These are phyloP conservation scores for Huntiella decipiens DNA, from an alignment of 2,329 filamentous ascomycete species.

Conservation along the genomic window DNA sequence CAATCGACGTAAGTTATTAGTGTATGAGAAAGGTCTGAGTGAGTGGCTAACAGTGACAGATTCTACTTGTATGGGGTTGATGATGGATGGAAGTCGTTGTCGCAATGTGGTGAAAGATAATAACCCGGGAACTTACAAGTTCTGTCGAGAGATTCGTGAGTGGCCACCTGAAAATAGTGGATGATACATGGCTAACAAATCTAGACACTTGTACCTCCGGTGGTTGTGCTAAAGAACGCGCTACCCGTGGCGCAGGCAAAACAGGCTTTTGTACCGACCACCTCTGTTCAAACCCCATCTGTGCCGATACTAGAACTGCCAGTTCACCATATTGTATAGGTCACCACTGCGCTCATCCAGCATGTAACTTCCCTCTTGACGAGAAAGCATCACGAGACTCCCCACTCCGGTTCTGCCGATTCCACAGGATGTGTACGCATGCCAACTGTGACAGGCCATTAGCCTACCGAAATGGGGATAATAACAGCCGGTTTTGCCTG, in stretches of 20 bases:
- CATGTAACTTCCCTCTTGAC: conserved; percentile 12
- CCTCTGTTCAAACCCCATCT: conserved; percentile 14
- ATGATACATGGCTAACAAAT: not conserved
- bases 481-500: conserved; percentile 8
- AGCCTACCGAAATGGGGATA: conserved; percentile 1
- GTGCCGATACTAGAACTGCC: conserved; percentile 3
- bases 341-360: conserved; percentile 13
- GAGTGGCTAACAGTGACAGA: conserved; percentile 8
- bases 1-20: conserved; percentile 5
- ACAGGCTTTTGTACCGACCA: conserved; percentile 14
- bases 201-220: conserved; percentile 14
- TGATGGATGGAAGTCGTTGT: conserved; percentile 10
- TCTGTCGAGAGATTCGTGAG: conserved; percentile 14
- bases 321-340: conserved; percentile 10
- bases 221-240: conserved; percentile 11
- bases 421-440: conserved; percentile 13
- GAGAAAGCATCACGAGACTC: not conserved
- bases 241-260: not conserved
- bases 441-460: conserved; percentile 12
- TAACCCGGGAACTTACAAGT: conserved; percentile 13
- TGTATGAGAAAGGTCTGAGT: not conserved
- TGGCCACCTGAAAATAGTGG: not conserved
- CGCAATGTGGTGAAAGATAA: conserved; percentile 13
- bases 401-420: conserved; percentile 14
- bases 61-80: conserved; percentile 10